These are phyloP conservation scores for Dryas octopetala DNA, from an alignment of 306 rosid species.

Conservation along the genomic window DNA sequence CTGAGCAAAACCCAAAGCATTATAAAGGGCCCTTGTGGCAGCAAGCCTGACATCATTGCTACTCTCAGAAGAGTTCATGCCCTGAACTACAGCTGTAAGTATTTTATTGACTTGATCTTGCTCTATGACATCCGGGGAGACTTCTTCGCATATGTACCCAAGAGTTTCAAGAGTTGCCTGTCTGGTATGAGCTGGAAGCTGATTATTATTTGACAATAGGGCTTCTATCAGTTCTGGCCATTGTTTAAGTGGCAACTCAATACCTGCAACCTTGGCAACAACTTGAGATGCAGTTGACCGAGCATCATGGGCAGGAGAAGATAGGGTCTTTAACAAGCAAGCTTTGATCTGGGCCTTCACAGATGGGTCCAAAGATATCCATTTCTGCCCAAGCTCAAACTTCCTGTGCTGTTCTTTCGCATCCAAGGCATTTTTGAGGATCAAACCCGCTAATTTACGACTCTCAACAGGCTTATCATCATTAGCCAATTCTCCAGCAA, in stretches of 20 bases:
- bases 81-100: conserved; percentile 88
- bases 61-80: conserved; percentile 71
- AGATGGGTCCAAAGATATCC: conserved; percentile 68
- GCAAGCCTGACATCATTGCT: conserved; percentile 77
- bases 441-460: conserved; percentile 78
- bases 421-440: conserved; percentile 91
- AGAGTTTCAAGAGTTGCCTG: conserved; percentile 94
- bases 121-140: conserved; percentile 67
- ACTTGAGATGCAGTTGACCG: conserved; percentile 91
- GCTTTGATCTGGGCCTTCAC: conserved; percentile 73
- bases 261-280: conserved; percentile 87
- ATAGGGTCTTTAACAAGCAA: conserved; percentile 67
- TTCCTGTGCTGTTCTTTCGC: conserved; percentile 92
- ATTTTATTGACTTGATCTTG: conserved; percentile 80
- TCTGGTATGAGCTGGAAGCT: conserved; percentile 69
- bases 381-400: conserved; percentile 73
- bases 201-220: conserved; percentile 67
- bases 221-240: conserved; percentile 89
- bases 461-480: conserved; percentile 91
- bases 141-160: conserved; percentile 94
- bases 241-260: conserved; percentile 85
- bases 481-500: conserved; percentile 85
- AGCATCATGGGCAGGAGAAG: conserved; percentile 72
- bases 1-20: conserved; percentile 91
- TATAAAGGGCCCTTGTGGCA: conserved; percentile 64